Evolutionary conservation across 352 stramenopile genomes (phyloP).

Genomic region (Globisporangium polare): DNA sequence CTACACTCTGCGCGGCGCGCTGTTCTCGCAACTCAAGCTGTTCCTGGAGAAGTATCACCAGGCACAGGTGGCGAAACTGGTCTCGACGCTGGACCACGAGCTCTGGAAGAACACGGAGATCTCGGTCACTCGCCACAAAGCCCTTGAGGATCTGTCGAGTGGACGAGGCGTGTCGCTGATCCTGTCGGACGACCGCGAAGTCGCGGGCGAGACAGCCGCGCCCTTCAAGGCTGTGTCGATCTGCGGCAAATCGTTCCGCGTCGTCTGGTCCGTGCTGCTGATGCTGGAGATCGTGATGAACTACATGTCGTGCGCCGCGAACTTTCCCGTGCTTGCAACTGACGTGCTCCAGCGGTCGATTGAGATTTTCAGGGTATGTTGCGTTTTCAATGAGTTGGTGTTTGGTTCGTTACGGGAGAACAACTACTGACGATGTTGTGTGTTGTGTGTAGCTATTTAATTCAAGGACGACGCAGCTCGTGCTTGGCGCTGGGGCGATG

Average conservation of each 20-base stretch:
- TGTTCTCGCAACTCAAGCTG: slow-evolving; percentile 93
- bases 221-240: slow-evolving; percentile 85
- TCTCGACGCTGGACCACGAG: slow-evolving; percentile 94
- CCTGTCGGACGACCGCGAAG: slow-evolving; percentile 63
- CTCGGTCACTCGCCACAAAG: slow-evolving; percentile 85
- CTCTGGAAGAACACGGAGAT: slow-evolving; percentile 94
- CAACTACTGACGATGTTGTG: slow-evolving; percentile 6
- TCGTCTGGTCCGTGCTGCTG: slow-evolving; percentile 94
- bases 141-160: slow-evolving; percentile 89
- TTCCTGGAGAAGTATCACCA: slow-evolving; percentile 96
- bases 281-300: slow-evolving; percentile 96
- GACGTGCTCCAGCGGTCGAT: slow-evolving; percentile 93
- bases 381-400: not conserved
- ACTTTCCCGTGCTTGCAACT: slow-evolving; percentile 93
- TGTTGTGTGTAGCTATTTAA: slow-evolving; percentile 91
- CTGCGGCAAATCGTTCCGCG: slow-evolving; percentile 91
- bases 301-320: slow-evolving; percentile 91
- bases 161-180: slow-evolving; percentile 83
- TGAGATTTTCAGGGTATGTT: slow-evolving; percentile 83
- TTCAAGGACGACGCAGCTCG: slow-evolving; percentile 93
- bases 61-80: slow-evolving; percentile 88
- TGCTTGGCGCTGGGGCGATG: slow-evolving; percentile 95
- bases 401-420: not conserved
- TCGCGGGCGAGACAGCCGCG: slow-evolving; percentile 54
- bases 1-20: slow-evolving; percentile 89